Evolutionary conservation across 805 yeast genomes (phyloP), one percentile per base, ranked within the genome.

Genomic region (Yamadazyma kitorensis): DNA sequence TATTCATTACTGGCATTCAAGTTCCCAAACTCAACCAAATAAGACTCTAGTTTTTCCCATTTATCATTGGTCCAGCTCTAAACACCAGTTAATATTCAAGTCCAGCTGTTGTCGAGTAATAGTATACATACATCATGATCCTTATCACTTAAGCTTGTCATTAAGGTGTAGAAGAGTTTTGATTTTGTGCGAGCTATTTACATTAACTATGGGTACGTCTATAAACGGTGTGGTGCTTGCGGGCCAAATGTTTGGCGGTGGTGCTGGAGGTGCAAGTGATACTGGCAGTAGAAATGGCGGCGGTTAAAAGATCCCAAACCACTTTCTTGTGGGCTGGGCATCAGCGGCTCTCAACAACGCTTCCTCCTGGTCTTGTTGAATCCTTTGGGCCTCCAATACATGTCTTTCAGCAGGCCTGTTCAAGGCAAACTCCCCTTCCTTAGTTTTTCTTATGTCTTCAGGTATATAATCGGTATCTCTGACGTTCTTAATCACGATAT

Each of bases 351-450:
- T 49, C 43, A 65, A 54, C 44, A 61, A 43, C 27, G 43, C 43
- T 48, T 68, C 93, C 51, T 86, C 94, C 33, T 76, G 72, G 37
- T 78, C 75, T 54, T 84, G 93, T 40, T 72, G 63, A 17, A 79
- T 64, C 40, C 84, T 66, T 54, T 84, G 85, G 0, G 93, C 94
- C 53, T 81, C 86, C 37, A 83, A 72, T 8, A 78, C 68, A 49
- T 86, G 95, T 43, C 78, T 74, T 45, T 80, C 75, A 34, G 78
- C 77, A 4, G 86, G 93, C 59, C 84, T 70, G 52, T 75, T 83
- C 61, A 76, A 62, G 3, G 76, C 81, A 39, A 54, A 61, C 13
- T 65, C 63, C 21, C 65, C 64, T 39, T 74, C 79, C 18, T 55
- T 59, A 5, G 77, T 72, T 50, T 51, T 51, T 49, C 68, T 51